Percentiles rank a stretch among this genome's conserved stretches.
Evolutionary conservation across 257 asterid genomes (phyloP).

Genomic region (Solanum appendiculatum): DNA sequence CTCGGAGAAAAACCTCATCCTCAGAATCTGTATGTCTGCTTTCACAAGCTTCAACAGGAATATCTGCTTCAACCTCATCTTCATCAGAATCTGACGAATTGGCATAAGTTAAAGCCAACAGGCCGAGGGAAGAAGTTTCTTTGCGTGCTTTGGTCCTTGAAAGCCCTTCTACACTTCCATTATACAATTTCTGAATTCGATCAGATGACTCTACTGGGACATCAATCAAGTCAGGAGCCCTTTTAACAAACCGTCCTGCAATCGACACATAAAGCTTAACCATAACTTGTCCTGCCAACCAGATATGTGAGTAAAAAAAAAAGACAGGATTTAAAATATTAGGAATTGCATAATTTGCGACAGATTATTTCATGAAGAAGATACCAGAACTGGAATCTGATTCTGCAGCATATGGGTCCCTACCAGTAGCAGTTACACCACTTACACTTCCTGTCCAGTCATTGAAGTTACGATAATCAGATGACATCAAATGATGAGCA

Average conservation of each 20-base stretch:
- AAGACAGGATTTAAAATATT: background rate
- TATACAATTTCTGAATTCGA: slow-evolving; percentile 22
- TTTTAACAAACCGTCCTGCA: slow-evolving; percentile 32
- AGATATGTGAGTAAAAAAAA: background rate
- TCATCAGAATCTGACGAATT: slow-evolving; percentile 79
- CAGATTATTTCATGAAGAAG: background rate
- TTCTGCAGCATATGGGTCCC: slow-evolving; percentile 22
- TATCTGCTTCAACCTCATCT: slow-evolving; percentile 40
- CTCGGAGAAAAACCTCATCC: slow-evolving; percentile 16
- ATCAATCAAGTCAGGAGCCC: slow-evolving; percentile 29
- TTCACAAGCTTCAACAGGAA: slow-evolving; percentile 17
- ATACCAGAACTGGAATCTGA: slow-evolving; percentile 40
- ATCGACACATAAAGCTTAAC: slow-evolving; percentile 5
- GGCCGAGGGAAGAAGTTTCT: slow-evolving; percentile 71
- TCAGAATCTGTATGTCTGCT: slow-evolving; percentile 11
- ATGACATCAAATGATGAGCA: slow-evolving; percentile 52
- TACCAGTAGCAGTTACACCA: slow-evolving; percentile 11
- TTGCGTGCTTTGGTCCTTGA: slow-evolving; percentile 23
- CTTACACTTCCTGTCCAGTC: slow-evolving; percentile 33
- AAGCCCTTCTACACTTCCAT: slow-evolving; percentile 19
- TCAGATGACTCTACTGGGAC: slow-evolving; percentile 28
- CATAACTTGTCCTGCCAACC: background rate
- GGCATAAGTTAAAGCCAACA: slow-evolving; percentile 80
- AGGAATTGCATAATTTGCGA: background rate
- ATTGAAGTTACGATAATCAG: slow-evolving; percentile 52